Evolutionary conservation across 2,329 filamentous ascomycete genomes (phyloP), one percentile per base, ranked within the genome.

Genomic region (Aspergillus neotritici): DNA sequence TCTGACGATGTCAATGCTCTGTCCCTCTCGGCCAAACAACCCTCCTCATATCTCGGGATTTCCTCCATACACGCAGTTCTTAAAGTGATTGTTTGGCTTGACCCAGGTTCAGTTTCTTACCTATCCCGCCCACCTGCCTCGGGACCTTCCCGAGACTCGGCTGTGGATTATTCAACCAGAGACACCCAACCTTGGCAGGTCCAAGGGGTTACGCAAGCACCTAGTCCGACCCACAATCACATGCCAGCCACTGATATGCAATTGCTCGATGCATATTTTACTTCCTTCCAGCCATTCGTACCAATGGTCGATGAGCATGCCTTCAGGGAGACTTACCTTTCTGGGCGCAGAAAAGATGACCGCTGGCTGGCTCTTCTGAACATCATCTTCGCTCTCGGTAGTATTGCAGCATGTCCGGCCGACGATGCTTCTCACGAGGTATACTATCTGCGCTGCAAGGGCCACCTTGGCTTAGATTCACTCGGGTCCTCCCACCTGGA

Each of bases 321-420:
- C 8, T 87, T 88, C 62, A 78, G 82, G 49, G 78, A 80, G 8
- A 79, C 79, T 40, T 84, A 83, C 53, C 68, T 81, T 12, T 74
- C 77, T 45, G 78, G 78, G 9, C 76, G 79, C 50, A 73, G 83
- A 13, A 79, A 73, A 46, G 84, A 88, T 59, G 72, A 78, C 1
- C 76, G 83, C 14, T 89, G 85, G 85, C 72, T 87, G 13, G 80
- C 82, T 7, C 66, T 89, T 5, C 68, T 87, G 14, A 88, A 89
- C 60, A 86, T 86, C 69, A 83, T 89, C 4, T 83, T 87, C 51
- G 83, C 84, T 4, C 78, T 88, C 68, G 85, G 85, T 11, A 85
- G 81, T 54, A 80, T 89, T 38, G 82, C 78, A 1, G 80, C 81
- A 30, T 79, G 78, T 50, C 83, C 83, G 32, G 64, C 69, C 1